phyloP scores from a whole-genome alignment of 305 asterid genomes.

The Fraxinus xanthoxyloides region DNA sequence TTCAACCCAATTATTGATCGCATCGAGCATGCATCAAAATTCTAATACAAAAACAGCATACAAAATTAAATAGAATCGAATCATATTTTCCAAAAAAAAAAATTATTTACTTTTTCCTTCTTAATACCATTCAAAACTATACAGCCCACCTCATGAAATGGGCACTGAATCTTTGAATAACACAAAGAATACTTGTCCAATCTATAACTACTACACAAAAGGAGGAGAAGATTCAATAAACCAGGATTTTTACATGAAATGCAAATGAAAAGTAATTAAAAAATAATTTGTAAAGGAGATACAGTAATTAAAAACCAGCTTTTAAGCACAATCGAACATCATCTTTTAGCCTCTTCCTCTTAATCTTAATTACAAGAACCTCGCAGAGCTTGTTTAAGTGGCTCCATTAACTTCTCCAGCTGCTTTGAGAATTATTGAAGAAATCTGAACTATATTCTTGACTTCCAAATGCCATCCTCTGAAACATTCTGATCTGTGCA shows the following conservation, averaged over 20 bases:
- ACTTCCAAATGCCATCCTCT: constrained; percentile 86
- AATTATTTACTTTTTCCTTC: not conserved
- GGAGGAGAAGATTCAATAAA: not conserved
- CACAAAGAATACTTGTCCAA: not conserved
- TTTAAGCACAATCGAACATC: not conserved
- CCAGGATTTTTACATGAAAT: not conserved
- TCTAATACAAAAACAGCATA: too few relatives aligned
- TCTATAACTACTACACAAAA: not conserved
- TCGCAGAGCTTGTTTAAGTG: not conserved
- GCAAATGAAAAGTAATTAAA: not conserved
- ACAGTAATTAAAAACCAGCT: not conserved
- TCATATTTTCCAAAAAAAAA: not conserved
- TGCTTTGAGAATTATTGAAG: constrained; percentile 47
- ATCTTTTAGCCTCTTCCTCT: not conserved
- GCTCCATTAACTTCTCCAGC: constrained; percentile 40
- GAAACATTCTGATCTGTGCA: constrained; percentile 82
- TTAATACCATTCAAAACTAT: not conserved
- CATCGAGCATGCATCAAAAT: too few relatives aligned
- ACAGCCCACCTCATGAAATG: not conserved
- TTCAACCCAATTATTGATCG: too few relatives aligned
- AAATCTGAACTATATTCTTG: constrained; percentile 64
- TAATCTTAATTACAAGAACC: not conserved
- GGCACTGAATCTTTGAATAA: not conserved
- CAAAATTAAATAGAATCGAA: not conserved
- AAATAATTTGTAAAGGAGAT: not conserved